Percentiles rank a stretch among this genome's conserved stretches.
Conservation (phyloP, 73 alveolate genomes). For the Paramecium pentaurelia region DNA sequence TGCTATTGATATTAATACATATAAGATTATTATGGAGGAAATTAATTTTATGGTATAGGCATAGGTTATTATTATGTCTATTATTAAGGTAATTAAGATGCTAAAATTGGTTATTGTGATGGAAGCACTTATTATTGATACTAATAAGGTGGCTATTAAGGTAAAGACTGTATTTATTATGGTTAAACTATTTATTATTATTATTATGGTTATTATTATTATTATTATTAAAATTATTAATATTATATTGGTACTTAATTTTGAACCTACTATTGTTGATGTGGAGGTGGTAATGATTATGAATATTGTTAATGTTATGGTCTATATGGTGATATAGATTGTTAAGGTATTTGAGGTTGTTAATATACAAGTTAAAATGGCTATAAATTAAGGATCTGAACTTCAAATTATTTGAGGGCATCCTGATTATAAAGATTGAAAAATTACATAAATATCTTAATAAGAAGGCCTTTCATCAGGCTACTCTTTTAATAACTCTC, state of each 20-base stretch:
- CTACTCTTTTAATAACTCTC: conserved; percentile 5
- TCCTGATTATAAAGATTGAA: neutral
- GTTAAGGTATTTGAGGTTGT: neutral
- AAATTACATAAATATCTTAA: neutral
- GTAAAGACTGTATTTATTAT: neutral
- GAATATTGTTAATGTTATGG: neutral
- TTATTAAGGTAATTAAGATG: neutral
- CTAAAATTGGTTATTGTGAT: neutral
- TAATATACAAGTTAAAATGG: neutral
- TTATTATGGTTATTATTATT: neutral
- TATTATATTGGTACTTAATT: neutral
- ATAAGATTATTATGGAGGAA: neutral
- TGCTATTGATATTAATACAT: neutral
- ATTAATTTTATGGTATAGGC: neutral
- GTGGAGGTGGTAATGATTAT: neutral
- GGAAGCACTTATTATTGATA: neutral
- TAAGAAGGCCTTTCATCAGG: conserved; percentile 42
- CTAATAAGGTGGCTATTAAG: neutral
- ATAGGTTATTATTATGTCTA: neutral
- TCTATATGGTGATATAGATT: neutral
- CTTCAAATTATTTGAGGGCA: conserved; percentile 12
- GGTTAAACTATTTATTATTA: neutral
- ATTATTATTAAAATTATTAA: neutral
- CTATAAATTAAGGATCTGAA: neutral
- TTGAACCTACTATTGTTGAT: neutral